phyloP scores from a whole-genome alignment of 257 asterid species.

The Plectranthus barbatus region DNA sequence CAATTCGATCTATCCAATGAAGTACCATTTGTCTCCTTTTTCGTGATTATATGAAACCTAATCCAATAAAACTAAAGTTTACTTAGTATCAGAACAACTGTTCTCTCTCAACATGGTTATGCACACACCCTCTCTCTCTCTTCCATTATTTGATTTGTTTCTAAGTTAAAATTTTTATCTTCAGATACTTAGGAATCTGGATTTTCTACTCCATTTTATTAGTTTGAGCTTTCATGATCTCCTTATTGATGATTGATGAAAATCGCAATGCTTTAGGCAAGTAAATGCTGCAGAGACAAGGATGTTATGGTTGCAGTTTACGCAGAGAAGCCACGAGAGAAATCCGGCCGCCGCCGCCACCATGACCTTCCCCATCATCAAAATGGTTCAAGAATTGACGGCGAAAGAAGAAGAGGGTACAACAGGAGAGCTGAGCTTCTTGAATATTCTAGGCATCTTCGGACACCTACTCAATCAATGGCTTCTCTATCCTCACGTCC shows the following conservation, averaged over 20 bases:
- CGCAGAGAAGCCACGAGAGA: slow-evolving; percentile 20
- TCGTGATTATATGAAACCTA: background rate
- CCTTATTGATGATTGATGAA: background rate
- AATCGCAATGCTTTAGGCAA: background rate
- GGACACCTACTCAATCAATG: slow-evolving; percentile 21
- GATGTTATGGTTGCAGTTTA: slow-evolving; percentile 32
- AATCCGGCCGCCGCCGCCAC: background rate
- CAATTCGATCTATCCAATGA: slow-evolving; percentile 6
- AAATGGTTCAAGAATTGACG: background rate
- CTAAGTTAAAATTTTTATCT: too few species aligned
- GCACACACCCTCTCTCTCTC: background rate
- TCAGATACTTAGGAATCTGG: too few species aligned
- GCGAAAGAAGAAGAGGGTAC: slow-evolving; percentile 19
- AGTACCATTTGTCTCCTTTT: background rate
- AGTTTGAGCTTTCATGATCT: too few species aligned
- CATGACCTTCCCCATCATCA: slow-evolving; percentile 3
- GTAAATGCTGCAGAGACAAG: slow-evolving; percentile 13
- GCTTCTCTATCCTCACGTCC: slow-evolving; percentile 8
- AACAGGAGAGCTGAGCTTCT: slow-evolving; percentile 47
- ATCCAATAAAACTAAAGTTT: background rate
- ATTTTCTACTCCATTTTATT: too few species aligned
- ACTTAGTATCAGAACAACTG: background rate
- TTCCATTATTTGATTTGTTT: too few species aligned
- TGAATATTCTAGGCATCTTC: slow-evolving; percentile 34
- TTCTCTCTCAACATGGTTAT: background rate